Evolutionary conservation across 441 rosid species (phyloP), one percentile per base, ranked within the genome.

Genomic region (Raphanus hybrid): DNA sequence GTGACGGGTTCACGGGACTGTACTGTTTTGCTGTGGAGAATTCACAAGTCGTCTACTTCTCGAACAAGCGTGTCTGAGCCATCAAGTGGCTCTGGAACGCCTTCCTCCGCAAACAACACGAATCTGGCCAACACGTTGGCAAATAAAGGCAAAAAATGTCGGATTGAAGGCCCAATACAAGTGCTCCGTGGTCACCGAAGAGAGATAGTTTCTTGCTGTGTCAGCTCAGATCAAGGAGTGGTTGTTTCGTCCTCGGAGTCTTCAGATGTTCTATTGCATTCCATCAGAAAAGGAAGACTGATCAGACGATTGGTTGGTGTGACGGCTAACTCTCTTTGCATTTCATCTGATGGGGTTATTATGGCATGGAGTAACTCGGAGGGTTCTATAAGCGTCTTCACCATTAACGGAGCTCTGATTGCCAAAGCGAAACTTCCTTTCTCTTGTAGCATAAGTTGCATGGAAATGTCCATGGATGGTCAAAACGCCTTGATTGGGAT

Each of bases 141-240:
- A 27, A 94, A 87, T 70, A 96, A 83, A 82, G 81, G 79, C 80
- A 86, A 91, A 82, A 89, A 82, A 63, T 85, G 75, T 58, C 88
- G 86, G n/a, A 82, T 96, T 78, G 98, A 96, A 86, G 99, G 99
- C 80, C 98, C 98, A 3, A 77, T 94, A 75, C 98, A 94, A 81
- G 96, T 92, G 71, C 92, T 96, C 26, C 93, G 96, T 64, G 98
- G 99, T 50, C 98, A 96, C 64, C 90, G 78, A 55, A 80, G 84
- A 76, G 97, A 94, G 72, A 78, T 96, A 81, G 80, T 86, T 39
- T 84, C 85, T 81, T 94, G 98, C 80, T 92, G 94, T 74, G 89
- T 94, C 73, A 94, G 89, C 85, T 92, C 98, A 27, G 98, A 92
- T 84, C 89, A 90, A 29, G 98, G 99, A 70, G 80, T 94, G 60